These are phyloP conservation scores for Neofusicoccum umdonicola DNA, from an alignment of 2,329 filamentous ascomycete genomes.

Conservation along the genomic window DNA sequence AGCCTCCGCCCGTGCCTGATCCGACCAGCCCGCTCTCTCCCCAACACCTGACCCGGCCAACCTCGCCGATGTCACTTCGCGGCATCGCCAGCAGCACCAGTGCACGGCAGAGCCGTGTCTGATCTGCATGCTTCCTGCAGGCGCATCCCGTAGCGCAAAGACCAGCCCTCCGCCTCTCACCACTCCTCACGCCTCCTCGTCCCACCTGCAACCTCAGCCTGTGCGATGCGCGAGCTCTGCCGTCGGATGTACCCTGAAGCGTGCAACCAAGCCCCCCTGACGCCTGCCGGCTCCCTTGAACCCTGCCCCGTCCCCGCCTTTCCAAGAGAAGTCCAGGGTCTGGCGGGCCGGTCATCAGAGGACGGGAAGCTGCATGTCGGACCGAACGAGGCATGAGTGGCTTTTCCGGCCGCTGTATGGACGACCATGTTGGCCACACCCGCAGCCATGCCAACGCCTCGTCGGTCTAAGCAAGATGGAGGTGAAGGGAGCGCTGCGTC, in stretches of 20 bases:
- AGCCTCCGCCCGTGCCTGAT: neutral
- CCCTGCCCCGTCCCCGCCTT: too few species aligned
- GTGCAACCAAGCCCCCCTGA: neutral
- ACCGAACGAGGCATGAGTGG: neutral
- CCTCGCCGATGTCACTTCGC: neutral
- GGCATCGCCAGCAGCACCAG: neutral
- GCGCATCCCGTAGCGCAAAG: neutral
- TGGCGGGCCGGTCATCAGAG: too few species aligned
- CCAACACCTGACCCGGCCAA: neutral
- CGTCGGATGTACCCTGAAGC: neutral
- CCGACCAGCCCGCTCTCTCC: neutral
- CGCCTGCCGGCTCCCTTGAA: neutral
- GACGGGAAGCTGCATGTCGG: neutral
- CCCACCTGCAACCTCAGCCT: neutral
- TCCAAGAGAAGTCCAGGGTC: too few species aligned
- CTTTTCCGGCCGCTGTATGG: neutral
- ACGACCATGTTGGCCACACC: neutral
- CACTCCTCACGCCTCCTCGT: neutral
- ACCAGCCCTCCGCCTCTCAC: neutral
- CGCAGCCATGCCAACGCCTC: too few species aligned
- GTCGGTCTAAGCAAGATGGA: too few species aligned
- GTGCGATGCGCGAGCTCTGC: neutral
- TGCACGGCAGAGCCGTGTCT: neutral
- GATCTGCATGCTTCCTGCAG: neutral
- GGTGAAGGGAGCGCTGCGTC: too few species aligned